These are phyloP conservation scores for Metarhizium brunneum DNA, from an alignment of 2,329 filamentous ascomycete genomes.

Conservation along the genomic window DNA sequence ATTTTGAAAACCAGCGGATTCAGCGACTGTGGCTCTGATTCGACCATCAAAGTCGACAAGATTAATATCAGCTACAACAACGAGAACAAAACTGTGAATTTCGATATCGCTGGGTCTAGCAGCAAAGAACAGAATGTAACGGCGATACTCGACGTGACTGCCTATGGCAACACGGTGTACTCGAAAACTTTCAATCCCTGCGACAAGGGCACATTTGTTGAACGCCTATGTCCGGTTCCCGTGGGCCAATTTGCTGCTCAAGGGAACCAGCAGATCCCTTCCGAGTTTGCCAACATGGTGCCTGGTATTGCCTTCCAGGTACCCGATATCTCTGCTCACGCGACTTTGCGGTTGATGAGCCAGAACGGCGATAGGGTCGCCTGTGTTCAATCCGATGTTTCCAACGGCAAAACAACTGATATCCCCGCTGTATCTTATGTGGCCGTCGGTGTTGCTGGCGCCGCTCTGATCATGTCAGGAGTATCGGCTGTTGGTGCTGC, in stretches of 20 bases:
- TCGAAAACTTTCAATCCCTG: conserved; percentile 78
- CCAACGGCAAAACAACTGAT: conserved; percentile 76
- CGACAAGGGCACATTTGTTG: conserved; percentile 52
- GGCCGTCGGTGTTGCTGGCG: conserved; percentile 77
- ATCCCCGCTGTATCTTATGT: conserved; percentile 73
- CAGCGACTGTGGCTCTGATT: conserved; percentile 51
- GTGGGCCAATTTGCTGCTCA: conserved; percentile 62
- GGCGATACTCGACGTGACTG: conserved; percentile 64
- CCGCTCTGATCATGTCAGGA: conserved; percentile 65
- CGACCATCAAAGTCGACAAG: conserved; percentile 58
- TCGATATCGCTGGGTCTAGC: conserved; percentile 76
- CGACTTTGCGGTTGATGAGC: conserved; percentile 65
- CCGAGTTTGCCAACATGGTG: conserved; percentile 62
- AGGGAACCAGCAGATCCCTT: conserved; percentile 64
- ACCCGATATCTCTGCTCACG: conserved; percentile 81
- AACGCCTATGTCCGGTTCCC: conserved; percentile 78
- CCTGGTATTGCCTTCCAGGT: conserved; percentile 83
- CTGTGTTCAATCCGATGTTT: conserved; percentile 72
- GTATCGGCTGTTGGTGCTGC: conserved; percentile 58
- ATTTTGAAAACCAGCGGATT: conserved; percentile 76
- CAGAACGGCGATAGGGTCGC: conserved; percentile 58
- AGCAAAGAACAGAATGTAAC: conserved; percentile 67
- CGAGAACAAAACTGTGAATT: conserved; percentile 60
- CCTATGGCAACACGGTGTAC: conserved; percentile 79
- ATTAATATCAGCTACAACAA: conserved; percentile 75